Evolutionary conservation across 202 grass and related monocot species (phyloP).

Genomic region (Cymbopogon flexuosus): DNA sequence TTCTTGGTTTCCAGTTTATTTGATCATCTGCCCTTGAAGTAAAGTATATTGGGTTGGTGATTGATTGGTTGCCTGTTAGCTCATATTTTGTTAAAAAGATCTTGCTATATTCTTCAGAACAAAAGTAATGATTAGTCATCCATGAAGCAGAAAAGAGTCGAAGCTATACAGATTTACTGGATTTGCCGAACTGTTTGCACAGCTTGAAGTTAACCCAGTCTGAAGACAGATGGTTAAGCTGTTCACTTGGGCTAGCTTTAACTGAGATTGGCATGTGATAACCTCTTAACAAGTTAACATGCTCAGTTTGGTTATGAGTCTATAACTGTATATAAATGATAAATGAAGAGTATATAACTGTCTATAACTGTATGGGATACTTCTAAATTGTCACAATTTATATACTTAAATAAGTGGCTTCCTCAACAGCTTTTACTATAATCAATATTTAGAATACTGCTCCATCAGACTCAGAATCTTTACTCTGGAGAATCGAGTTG

Average conservation of each 20-base stretch:
- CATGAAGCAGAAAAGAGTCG: background rate
- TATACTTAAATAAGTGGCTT: background rate
- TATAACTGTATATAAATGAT: background rate
- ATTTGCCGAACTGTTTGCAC: background rate
- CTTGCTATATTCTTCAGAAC: conserved; percentile 1
- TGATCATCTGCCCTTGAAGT: background rate
- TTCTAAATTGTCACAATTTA: background rate
- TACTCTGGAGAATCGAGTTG: background rate
- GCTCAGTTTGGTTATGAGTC: background rate
- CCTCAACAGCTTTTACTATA: background rate
- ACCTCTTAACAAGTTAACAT: background rate
- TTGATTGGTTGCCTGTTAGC: background rate
- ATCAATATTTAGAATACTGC: background rate
- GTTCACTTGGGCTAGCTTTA: background rate
- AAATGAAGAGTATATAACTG: background rate
- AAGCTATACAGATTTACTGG: background rate
- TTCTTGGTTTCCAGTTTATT: too few relatives aligned
- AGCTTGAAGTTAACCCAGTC: conserved; percentile 3
- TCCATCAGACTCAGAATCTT: background rate
- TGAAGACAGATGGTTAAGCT: background rate
- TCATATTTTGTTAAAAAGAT: background rate
- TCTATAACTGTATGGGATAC: background rate
- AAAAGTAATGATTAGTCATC: background rate
- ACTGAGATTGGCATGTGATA: background rate
- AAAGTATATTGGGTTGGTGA: background rate